Percentiles rank a stretch among this genome's conserved stretches.
These are phyloP conservation scores for Penicillium pancosmium DNA, from an alignment of 495 filamentous ascomycete species.

Conservation along the genomic window DNA sequence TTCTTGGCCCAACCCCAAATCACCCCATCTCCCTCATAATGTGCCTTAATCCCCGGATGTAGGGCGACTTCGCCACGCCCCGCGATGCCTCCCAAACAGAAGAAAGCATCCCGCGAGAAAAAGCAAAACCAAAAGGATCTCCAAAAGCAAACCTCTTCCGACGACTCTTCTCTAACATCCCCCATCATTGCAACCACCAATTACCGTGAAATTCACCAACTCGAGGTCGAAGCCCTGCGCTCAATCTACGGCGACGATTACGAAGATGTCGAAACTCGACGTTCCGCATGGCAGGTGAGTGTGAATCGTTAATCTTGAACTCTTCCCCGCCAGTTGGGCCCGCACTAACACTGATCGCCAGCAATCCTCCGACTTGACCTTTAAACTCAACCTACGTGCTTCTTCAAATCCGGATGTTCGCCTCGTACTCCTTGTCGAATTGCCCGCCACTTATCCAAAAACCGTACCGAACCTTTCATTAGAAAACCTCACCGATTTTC, in stretches of 20 bases:
- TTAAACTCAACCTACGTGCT: conserved; percentile 77
- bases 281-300: conserved; percentile 84
- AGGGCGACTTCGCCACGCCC: conserved; percentile 42
- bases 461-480: conserved; percentile 73
- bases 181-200: conserved; percentile 53
- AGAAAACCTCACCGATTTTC: conserved; percentile 62
- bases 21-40: conserved; percentile 18
- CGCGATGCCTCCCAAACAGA: conserved; percentile 56
- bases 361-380: conserved; percentile 77
- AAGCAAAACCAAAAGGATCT: conserved; percentile 29
- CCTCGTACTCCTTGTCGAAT: conserved; percentile 66
- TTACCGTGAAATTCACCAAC: conserved; percentile 81
- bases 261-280: conserved; percentile 67
- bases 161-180: conserved; percentile 30
- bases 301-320: neutral
- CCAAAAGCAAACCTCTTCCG: conserved; percentile 23
- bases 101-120: conserved; percentile 38
- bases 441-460: conserved; percentile 94
- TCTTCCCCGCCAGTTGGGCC: neutral
- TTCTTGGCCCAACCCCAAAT: no score
- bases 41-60: conserved; percentile 27
- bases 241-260: conserved; percentile 96
- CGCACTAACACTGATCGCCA: conserved; percentile 22
- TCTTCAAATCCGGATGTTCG: conserved; percentile 66
- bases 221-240: conserved; percentile 83